Evolutionary conservation across 2,329 filamentous ascomycete species (phyloP).

Genomic region (Sporothrix variecibatus): DNA sequence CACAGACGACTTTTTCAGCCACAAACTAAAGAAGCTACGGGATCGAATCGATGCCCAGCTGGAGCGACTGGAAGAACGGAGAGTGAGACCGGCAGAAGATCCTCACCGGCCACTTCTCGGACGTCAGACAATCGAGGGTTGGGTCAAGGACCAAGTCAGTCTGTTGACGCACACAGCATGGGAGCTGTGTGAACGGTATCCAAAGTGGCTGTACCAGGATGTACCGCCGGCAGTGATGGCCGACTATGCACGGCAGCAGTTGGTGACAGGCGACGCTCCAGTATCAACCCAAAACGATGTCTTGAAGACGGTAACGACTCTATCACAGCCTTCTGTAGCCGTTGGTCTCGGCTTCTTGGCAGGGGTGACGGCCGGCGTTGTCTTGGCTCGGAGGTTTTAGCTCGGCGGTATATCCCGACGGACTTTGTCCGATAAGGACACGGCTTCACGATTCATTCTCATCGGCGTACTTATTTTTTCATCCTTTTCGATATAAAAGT

Average conservation of each 20-base stretch:
- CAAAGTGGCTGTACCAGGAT: neutral
- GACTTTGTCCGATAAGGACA: neutral
- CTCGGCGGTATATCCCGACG: neutral
- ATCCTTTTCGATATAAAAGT: too few species aligned
- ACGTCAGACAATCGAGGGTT: conserved; percentile 25
- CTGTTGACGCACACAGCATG: conserved; percentile 26
- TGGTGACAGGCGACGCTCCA: neutral
- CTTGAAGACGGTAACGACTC: too few species aligned
- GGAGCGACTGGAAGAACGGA: conserved; percentile 19
- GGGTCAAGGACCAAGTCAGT: conserved; percentile 26
- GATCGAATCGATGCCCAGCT: conserved; percentile 26
- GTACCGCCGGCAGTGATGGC: neutral
- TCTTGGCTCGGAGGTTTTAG: neutral
- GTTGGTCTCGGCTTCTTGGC: neutral
- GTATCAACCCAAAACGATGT: neutral
- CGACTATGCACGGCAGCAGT: neutral
- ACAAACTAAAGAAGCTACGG: conserved; percentile 27
- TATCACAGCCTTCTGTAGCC: neutral
- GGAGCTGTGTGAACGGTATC: conserved; percentile 24
- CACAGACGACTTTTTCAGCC: conserved; percentile 26
- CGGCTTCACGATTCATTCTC: too few species aligned
- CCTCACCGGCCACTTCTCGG: neutral
- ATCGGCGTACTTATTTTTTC: too few species aligned
- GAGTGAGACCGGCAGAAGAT: conserved; percentile 6
- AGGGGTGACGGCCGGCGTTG: neutral